Base-by-base conservation (phyloP, 1,284 basidiomycete species). In the Omphalotus olearius region DNA sequence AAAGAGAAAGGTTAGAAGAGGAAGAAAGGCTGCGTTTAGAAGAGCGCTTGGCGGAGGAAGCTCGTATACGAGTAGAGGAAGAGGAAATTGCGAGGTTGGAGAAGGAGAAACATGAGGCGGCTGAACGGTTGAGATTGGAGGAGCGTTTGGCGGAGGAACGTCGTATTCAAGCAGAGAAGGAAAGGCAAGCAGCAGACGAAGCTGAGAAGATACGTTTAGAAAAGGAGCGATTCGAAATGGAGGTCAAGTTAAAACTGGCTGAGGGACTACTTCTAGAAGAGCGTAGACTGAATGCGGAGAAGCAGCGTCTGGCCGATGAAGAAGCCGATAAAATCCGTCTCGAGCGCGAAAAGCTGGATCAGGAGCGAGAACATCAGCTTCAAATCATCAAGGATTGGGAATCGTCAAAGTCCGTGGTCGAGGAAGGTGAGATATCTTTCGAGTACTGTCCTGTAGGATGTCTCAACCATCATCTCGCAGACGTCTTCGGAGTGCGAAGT, bases 41-140 rank as follows among this genome's bases (percentile, higher is more conserved):
- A 64, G 59, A 72, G 33, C 56, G 60, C 40, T 52, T 69, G 41
- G 65, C 63, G 25, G 62, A 64, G 66, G 69, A 78, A 52, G 61
- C 62, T 23, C 62, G 56, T 18, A 17, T 62, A 26, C 60, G 64
- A 46, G 60, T 59, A 33, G 59, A 67, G 51, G 51, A 59, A 50
- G 66, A 60, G 40, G 66, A 64, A 54, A 59, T 55, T 47, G 59
- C 55, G 20, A 57, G 53, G 40, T 36, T 60, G 42, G 58, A 63
- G 50, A 57, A 52, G 44, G 59, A 64, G 46, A 52, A 60, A 11
- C 47, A 17, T 14, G 56, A 53, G 14, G 54, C 50, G n/a, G 52
- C 49, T 33, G 47, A 52, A 33, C 53, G 46, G 38, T 20, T 41
- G 10, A 50, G 37, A 33, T 13, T 46, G 25, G 46, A 55, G 35